Percentiles rank a stretch among this genome's conserved stretches.
phyloP scores from a whole-genome alignment of 768 basidiomycete genomes.

The Naganishia vishniacii region DNA sequence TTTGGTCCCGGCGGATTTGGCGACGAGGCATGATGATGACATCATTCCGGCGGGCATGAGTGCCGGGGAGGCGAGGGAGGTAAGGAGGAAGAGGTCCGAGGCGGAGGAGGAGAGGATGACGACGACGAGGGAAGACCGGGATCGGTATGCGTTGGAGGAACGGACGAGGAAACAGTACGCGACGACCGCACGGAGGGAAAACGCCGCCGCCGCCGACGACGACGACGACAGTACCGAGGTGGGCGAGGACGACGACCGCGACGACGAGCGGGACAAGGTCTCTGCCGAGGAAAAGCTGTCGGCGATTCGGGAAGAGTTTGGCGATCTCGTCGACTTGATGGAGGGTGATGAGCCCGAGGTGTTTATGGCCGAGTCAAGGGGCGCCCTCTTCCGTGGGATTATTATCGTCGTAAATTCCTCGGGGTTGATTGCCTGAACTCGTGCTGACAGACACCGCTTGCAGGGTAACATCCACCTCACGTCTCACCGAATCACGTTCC shows the following conservation, averaged over 20 bases:
- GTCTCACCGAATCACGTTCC: conserved; percentile 62
- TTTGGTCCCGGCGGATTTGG: conserved; percentile 16
- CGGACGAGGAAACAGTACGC: neutral
- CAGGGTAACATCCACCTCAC: conserved; percentile 59
- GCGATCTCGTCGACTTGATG: conserved; percentile 50
- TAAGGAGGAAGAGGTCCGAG: neutral
- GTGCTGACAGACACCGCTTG: conserved; percentile 34
- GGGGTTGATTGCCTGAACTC: neutral
- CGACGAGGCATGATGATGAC: conserved; percentile 10
- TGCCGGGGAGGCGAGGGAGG: neutral
- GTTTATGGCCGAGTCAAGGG: conserved; percentile 57
- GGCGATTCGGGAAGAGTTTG: conserved; percentile 59
- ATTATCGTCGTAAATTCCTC: conserved; percentile 51
- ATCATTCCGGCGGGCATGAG: conserved; percentile 19
- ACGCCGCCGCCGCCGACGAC: too few relatives aligned
- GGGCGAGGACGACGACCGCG: neutral
- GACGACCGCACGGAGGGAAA: neutral
- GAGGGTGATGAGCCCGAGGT: conserved; percentile 53
- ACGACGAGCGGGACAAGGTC: conserved; percentile 34
- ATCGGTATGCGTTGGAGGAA: neutral
- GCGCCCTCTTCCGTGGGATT: conserved; percentile 54
- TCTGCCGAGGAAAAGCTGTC: conserved; percentile 54
- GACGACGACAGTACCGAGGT: conserved; percentile 3
- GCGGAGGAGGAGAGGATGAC: conserved; percentile 4
- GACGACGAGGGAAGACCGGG: neutral